Evolutionary conservation across 1,284 basidiomycete species (phyloP).

Genomic region (Naganishia albida): DNA sequence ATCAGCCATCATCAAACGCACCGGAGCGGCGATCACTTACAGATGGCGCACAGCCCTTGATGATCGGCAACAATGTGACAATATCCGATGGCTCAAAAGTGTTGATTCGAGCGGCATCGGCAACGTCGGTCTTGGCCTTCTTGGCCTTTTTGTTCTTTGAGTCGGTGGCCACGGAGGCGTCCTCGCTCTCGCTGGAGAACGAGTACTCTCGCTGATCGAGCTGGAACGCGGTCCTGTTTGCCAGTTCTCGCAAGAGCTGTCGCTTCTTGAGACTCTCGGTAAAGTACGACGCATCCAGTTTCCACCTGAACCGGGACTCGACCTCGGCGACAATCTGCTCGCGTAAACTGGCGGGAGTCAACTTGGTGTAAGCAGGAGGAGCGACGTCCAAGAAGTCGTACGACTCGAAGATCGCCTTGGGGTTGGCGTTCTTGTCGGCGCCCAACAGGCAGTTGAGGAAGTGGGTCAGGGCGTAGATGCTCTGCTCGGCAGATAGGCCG

Average conservation of each 20-base stretch:
- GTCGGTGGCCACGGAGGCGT: constrained; percentile 33
- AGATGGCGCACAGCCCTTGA: constrained; percentile 58
- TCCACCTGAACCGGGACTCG: constrained; percentile 57
- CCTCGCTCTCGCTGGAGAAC: constrained; percentile 45
- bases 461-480: constrained; percentile 57
- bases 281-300: constrained; percentile 54
- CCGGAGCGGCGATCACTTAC: constrained; percentile 39
- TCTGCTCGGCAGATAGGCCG: constrained; percentile 51
- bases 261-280: constrained; percentile 50
- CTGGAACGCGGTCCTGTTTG: constrained; percentile 59
- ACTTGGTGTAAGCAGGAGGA: constrained; percentile 54
- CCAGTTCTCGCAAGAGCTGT: constrained; percentile 59
- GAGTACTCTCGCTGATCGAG: constrained; percentile 58
- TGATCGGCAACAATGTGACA: constrained; percentile 58
- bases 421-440: constrained; percentile 52
- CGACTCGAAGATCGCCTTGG: constrained; percentile 52
- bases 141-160: constrained; percentile 50
- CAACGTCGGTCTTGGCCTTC: constrained; percentile 43
- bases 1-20: constrained; percentile 12
- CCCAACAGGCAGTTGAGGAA: constrained; percentile 64
- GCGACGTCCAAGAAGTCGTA: constrained; percentile 43
- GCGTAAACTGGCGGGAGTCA: constrained; percentile 57
- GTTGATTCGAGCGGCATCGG: constrained; percentile 39
- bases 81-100: constrained; percentile 60
- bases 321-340: constrained; percentile 54